Evolutionary conservation across 345 rosid species (phyloP).

Genomic region (Ceriops zippeliana): DNA sequence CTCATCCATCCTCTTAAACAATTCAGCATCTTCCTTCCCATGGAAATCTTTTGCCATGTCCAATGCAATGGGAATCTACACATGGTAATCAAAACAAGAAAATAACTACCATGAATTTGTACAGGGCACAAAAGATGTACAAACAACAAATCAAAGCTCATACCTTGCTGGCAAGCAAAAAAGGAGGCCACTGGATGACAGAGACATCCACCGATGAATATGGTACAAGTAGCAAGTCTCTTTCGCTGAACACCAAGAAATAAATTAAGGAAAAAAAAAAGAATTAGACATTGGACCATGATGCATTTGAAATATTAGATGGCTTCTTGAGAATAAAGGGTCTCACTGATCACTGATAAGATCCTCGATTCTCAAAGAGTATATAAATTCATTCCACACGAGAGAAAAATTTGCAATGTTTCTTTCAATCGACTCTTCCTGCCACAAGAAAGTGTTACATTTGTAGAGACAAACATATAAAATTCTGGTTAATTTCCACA

Average conservation of each 20-base stretch:
- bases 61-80: conserved; percentile 91
- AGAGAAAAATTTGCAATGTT: conserved; percentile 69
- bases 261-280: conserved; percentile 6
- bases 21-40: conserved; percentile 62
- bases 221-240: conserved; percentile 85
- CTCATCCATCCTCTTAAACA: conserved; percentile 79
- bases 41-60: conserved; percentile 98
- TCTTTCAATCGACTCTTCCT: conserved; percentile 51
- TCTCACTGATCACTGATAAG: conserved; percentile 74
- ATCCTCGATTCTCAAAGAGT: conserved; percentile 81
- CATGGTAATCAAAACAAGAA: conserved; percentile 21
- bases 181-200: conserved; percentile 96
- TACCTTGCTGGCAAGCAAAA: conserved; percentile 97
- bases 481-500: conserved; percentile 4
- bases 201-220: conserved; percentile 58
- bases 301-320: conserved; percentile 12
- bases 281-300: conserved; percentile 8
- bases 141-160: conserved; percentile 17
- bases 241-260: conserved; percentile 52
- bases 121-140: conserved; percentile 13
- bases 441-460: conserved; percentile 26
- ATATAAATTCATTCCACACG: conserved; percentile 87
- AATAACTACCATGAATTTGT: conserved; percentile 15
- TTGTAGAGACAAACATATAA: conserved; percentile 15
- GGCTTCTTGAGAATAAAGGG: conserved; percentile 18